These are phyloP conservation scores for Sisymbrium altissimum DNA, from an alignment of 345 rosid genomes.

Conservation along the genomic window DNA sequence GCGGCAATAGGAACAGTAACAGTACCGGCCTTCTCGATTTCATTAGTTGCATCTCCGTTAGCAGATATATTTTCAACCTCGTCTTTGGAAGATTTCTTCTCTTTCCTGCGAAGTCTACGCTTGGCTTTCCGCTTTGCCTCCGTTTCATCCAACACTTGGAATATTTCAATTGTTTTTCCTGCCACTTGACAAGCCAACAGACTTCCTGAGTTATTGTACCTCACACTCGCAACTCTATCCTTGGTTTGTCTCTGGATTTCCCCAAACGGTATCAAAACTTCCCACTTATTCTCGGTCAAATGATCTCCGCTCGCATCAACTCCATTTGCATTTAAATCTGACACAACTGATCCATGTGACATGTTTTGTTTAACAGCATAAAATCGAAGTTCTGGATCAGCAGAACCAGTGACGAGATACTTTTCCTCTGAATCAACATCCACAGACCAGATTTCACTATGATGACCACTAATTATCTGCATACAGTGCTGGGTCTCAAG, in stretches of 20 bases:
- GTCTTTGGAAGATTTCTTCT: conserved; percentile 66
- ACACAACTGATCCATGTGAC: conserved; percentile 20
- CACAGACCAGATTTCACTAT: conserved; percentile 94
- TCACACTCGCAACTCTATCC: conserved; percentile 79
- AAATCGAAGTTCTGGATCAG: conserved; percentile 80
- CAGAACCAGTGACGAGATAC: conserved; percentile 83
- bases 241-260: conserved; percentile 83
- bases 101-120: conserved; percentile 84
- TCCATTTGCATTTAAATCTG: conserved; percentile 35
- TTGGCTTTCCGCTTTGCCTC: conserved; percentile 86
- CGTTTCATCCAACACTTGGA: conserved; percentile 62
- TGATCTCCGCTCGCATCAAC: conserved; percentile 37
- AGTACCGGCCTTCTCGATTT: conserved; percentile 37
- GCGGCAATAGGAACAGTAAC: conserved; percentile 40
- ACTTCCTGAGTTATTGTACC: conserved; percentile 67
- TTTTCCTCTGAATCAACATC: conserved; percentile 82
- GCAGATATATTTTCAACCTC: conserved; percentile 35
- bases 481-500: conserved; percentile 91
- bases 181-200: conserved; percentile 91
- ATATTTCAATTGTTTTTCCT: conserved; percentile 79
- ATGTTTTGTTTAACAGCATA: conserved; percentile 55
- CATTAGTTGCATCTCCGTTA: conserved; percentile 39
- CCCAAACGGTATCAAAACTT: conserved; percentile 65
- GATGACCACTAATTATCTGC: conserved; percentile 93
- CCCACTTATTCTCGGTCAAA: conserved; percentile 59